Evolutionary conservation across 1,284 basidiomycete species (phyloP).

Genomic region (Prillingera fragicola): DNA sequence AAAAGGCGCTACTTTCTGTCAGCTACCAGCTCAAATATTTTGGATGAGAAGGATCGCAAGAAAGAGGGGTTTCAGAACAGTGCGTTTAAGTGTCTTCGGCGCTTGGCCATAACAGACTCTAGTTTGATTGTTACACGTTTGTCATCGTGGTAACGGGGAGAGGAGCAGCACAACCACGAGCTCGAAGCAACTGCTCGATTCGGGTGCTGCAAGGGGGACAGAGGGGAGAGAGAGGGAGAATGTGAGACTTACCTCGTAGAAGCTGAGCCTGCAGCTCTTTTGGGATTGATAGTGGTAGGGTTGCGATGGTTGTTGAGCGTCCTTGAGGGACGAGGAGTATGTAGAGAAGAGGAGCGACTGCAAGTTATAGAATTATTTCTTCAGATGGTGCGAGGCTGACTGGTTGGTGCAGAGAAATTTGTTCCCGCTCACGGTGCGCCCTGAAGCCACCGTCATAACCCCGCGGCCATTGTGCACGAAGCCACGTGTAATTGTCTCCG

Average conservation of each 20-base stretch:
- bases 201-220: neutral
- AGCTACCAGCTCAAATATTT: neutral
- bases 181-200: neutral
- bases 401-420: too few species aligned
- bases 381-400: too few species aligned
- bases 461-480: too few species aligned
- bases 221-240: neutral
- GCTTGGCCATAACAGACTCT: slow-evolving; percentile 49
- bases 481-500: too few species aligned
- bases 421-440: too few species aligned
- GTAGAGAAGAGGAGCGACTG: neutral
- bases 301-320: neutral
- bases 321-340: neutral
- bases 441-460: too few species aligned
- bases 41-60: neutral
- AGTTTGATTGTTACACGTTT: slow-evolving; percentile 48
- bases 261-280: slow-evolving; percentile 11
- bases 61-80: slow-evolving; percentile 35
- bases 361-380: too few species aligned
- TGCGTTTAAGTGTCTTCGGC: slow-evolving; percentile 48
- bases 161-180: slow-evolving; percentile 6
- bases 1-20: neutral
- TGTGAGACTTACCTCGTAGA: slow-evolving; percentile 6
- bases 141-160: slow-evolving; percentile 33
- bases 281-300: neutral